A percentile compares a stretch with the other conserved stretches of the same genome.
Conservation (phyloP, 2,329 filamentous ascomycete genomes). For the Colletotrichum sp. region DNA sequence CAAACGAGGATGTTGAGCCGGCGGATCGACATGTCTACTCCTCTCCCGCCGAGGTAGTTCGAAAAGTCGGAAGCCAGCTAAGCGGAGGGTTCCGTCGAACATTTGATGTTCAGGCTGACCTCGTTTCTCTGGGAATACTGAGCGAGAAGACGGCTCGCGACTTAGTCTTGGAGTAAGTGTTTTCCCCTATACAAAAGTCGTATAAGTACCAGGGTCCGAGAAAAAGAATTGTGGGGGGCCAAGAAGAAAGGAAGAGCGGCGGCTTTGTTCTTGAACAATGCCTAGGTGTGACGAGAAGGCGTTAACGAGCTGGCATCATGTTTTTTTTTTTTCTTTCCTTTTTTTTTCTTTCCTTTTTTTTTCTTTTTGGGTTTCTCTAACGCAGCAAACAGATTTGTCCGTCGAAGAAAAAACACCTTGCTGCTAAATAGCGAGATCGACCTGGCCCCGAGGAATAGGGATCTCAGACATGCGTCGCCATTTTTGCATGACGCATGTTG, state of each 20-base stretch:
- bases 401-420: conserved; percentile 3
- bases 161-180: conserved; percentile 8
- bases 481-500: conserved; percentile 46
- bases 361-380: not conserved
- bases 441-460: conserved; percentile 16
- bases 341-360: too few relatives aligned
- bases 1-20: conserved; percentile 13
- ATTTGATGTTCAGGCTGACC: conserved; percentile 10
- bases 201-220: not conserved
- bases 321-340: too few relatives aligned
- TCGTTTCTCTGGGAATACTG: conserved; percentile 9
- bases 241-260: not conserved
- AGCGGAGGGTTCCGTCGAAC: conserved; percentile 11
- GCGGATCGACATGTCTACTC: conserved; percentile 13
- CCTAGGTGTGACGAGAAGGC: not conserved
- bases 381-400: not conserved
- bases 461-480: conserved; percentile 36
- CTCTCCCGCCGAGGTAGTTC: conserved; percentile 14
- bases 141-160: conserved; percentile 5
- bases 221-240: not conserved
- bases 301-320: not conserved
- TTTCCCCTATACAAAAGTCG: not conserved
- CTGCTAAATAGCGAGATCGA: conserved; percentile 14
- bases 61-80: conserved; percentile 16
- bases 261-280: not conserved